Base-by-base conservation (phyloP, 768 basidiomycete genomes). In the Trametes gibbosa region DNA sequence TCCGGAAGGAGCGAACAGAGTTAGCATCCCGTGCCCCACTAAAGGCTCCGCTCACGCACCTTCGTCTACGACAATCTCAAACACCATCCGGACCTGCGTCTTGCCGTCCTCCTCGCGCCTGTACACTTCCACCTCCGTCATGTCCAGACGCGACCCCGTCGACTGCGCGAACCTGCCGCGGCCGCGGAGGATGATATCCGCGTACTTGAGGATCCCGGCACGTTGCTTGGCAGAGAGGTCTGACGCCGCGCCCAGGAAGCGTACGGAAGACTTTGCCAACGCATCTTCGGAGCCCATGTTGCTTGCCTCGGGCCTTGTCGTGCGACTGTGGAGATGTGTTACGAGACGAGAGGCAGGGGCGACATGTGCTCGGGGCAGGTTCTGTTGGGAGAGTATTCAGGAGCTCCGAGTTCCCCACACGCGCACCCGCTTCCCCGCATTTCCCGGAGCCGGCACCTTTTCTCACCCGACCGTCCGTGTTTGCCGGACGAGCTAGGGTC, bases 71-170 rank as follows among this genome's bases (percentile, higher is more conserved):
- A 49, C 56, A 7, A 56, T 16, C 40, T 64, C 56, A 37, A 61
- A 61, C 7, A 56, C 50, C 35, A 55, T 37, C 21, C 56, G 55
- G 3, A 49, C 46, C n/a, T 64, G 63, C 27, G 39, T 51, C 50
- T 52, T 59, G 24, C 57, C 57, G 49, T 64, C 63, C 37, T 59
- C 60, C 16, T 48, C 24, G 2, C 63, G 19, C 29, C 51, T 27
- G 48, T 35, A 58, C n/a, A 55, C 24, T 17, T 7, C 29, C 12
- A 61, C 42, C 46, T 64, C 60, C n/a, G 53, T 61, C 42, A 59
- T 34, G 35, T 59, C 58, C 6, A 59, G 35, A n/a, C 58, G 50
- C 0, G 35, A 40, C 10, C 32, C 58, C 9, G 29, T 29, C 3
- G 58, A 17, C 19, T 48, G 34, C 10, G 50, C 50, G 43, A 47